Conservation (phyloP, 73 alveolate genomes). For the Uronychia setigera region DNA sequence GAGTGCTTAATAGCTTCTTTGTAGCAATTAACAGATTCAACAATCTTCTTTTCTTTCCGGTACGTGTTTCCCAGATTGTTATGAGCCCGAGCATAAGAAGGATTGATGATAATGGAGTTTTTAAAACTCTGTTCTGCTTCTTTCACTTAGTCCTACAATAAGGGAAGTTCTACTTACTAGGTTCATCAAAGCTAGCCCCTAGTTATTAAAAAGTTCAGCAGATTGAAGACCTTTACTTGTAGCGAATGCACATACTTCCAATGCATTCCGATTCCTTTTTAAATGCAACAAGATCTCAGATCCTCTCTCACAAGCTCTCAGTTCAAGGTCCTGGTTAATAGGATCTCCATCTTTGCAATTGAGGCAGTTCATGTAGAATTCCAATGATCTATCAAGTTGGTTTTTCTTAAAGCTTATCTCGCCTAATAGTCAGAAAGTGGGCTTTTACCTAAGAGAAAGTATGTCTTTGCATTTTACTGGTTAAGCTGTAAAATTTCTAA, state of each 20-base stretch:
- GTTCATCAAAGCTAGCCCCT: background rate
- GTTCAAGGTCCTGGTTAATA: too few species aligned
- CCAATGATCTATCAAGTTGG: background rate
- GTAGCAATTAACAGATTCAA: background rate
- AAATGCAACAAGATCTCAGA: background rate
- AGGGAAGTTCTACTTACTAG: background rate
- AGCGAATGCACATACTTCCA: background rate
- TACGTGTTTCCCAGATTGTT: background rate
- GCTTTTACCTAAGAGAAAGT: background rate
- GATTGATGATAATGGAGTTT: background rate
- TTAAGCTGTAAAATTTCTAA: background rate
- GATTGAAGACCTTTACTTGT: background rate
- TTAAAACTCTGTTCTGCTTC: background rate
- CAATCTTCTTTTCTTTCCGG: background rate
- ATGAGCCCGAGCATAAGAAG: background rate
- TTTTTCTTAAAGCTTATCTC: background rate
- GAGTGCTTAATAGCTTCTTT: background rate
- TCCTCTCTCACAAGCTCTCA: background rate
- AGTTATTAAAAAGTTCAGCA: background rate
- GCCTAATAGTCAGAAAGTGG: background rate
- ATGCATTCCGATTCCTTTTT: background rate
- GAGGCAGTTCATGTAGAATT: background rate
- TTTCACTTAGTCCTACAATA: background rate
- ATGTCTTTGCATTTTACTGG: background rate
- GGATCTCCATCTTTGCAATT: background rate